Evolutionary conservation across 164 flowering plant species (phyloP).

Genomic region (Echeveria elegans): DNA sequence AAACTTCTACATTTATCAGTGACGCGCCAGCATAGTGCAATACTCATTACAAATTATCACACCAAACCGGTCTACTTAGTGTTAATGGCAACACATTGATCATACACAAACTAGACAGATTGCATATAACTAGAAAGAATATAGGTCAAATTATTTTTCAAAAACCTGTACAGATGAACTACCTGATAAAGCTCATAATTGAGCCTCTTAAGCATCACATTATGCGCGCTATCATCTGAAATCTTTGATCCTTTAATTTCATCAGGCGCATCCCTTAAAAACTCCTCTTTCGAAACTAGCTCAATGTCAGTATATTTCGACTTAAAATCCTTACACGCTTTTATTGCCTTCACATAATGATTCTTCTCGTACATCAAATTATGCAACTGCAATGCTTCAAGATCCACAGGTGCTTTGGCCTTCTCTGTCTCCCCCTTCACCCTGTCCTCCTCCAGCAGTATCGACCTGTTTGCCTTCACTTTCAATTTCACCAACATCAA

Average conservation of each 20-base stretch:
- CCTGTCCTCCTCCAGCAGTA: conserved; percentile 79
- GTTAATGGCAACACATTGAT: too few relatives aligned
- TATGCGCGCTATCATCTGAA: conserved; percentile 55
- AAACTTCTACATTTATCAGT: conserved; percentile 9
- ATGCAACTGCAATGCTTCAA: conserved; percentile 87
- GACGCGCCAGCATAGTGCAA: too few relatives aligned
- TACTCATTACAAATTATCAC: neutral
- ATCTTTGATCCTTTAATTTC: conserved; percentile 44
- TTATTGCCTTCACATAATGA: conserved; percentile 89
- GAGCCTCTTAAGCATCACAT: conserved; percentile 82
- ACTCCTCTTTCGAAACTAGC: conserved; percentile 83
- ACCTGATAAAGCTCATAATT: conserved; percentile 91
- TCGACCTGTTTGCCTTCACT: conserved; percentile 63
- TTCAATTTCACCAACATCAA: neutral
- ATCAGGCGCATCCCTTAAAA: conserved; percentile 63
- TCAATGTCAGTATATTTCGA: conserved; percentile 89
- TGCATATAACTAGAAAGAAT: neutral
- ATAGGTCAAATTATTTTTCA: neutral
- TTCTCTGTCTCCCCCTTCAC: conserved; percentile 80
- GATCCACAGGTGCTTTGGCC: conserved; percentile 90
- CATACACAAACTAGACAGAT: neutral
- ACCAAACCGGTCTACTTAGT: neutral
- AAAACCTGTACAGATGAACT: too few relatives aligned
- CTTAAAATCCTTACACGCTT: conserved; percentile 91
- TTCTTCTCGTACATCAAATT: conserved; percentile 93